phyloP scores from a whole-genome alignment of 148 eudicot genomes.

The Gaultheria prostrata region DNA sequence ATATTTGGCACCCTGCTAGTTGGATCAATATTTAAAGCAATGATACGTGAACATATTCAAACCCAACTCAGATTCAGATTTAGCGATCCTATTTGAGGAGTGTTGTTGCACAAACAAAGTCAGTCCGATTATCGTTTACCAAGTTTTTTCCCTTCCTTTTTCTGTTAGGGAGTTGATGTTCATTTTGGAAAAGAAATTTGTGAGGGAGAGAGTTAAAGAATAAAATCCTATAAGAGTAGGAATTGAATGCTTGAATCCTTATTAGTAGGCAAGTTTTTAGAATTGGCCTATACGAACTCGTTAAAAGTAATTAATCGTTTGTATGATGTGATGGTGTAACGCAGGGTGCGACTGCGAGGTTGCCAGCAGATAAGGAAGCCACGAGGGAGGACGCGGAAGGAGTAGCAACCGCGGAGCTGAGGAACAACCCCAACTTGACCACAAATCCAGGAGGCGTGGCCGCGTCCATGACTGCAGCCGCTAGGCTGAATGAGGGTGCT shows the following conservation, averaged over 20 bases:
- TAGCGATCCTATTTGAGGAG: no score
- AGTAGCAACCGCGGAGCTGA: slow-evolving; percentile 27
- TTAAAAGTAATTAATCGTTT: not conserved
- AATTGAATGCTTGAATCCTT: no score
- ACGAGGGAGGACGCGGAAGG: slow-evolving; percentile 41
- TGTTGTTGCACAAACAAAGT: no score
- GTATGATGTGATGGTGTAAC: not conserved
- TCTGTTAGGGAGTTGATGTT: no score
- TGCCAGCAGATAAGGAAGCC: slow-evolving; percentile 32
- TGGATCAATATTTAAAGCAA: not conserved
- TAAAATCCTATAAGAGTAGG: no score
- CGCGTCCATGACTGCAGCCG: slow-evolving; percentile 45
- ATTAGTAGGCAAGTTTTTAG: not conserved
- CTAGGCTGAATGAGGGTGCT: slow-evolving; percentile 37
- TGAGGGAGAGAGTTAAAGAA: no score
- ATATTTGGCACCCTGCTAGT: not conserved
- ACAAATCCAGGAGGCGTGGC: slow-evolving; percentile 49
- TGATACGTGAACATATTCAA: no score
- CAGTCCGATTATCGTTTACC: no score
- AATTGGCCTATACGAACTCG: not conserved
- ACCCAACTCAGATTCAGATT: no score
- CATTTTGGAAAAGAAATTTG: no score
- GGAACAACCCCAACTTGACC: slow-evolving; percentile 36
- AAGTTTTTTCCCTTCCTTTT: no score
- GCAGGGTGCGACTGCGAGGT: slow-evolving; percentile 26